Conservation (phyloP, 352 stramenopile species). For the Globisporangium megalacanthum region DNA sequence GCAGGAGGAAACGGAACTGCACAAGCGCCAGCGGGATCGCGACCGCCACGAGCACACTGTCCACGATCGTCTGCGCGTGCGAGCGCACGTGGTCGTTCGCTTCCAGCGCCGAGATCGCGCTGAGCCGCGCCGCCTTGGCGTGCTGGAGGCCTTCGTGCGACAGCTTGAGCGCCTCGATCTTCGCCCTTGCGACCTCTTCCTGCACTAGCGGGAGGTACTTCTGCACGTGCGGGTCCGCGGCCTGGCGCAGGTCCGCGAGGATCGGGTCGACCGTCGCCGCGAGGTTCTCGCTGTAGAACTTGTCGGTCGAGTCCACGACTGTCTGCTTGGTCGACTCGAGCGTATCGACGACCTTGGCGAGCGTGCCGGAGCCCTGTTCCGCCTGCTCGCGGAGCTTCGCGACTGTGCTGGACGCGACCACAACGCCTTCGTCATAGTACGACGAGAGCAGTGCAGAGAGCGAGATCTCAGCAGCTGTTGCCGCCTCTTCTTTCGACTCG, state of each 20-base stretch:
- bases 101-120: conserved; percentile 51
- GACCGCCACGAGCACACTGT: conserved; percentile 44
- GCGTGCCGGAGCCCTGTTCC: conserved; percentile 29
- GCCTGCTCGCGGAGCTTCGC: conserved; percentile 37
- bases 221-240: conserved; percentile 48
- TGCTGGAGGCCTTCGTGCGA: conserved; percentile 42
- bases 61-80: conserved; percentile 66
- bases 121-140: conserved; percentile 34
- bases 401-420: conserved; percentile 35
- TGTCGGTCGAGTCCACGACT: conserved; percentile 32
- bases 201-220: conserved; percentile 53
- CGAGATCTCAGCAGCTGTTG: conserved; percentile 33
- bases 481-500: conserved; percentile 26
- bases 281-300: conserved; percentile 68
- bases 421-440: conserved; percentile 78
- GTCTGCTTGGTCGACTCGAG: conserved; percentile 44
- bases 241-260: conserved; percentile 38
- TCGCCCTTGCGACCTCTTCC: conserved; percentile 29
- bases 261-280: conserved; percentile 59
- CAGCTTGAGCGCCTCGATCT: conserved; percentile 27
- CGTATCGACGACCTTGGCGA: conserved; percentile 48
- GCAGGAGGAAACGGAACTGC: conserved; percentile 41
- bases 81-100: conserved; percentile 51
- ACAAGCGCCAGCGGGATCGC: conserved; percentile 43
- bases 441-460: conserved; percentile 62